A percentile compares a stretch with the other conserved stretches of the same genome.
Conservation (phyloP, 805 yeast genomes). For the Wickerhamiella spandovensis region DNA sequence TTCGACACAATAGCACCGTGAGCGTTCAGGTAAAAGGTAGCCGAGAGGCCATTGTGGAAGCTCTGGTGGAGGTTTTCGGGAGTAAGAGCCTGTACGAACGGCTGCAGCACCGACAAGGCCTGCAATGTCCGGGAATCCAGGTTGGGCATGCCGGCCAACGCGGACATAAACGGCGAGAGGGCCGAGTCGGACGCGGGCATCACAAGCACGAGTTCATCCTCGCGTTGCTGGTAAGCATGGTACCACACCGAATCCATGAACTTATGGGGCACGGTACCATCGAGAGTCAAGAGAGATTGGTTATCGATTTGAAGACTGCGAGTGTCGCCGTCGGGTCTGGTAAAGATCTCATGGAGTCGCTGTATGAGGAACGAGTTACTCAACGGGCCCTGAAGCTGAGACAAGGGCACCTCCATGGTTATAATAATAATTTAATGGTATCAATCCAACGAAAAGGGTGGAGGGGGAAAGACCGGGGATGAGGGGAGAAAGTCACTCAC, state of each 20-base stretch:
- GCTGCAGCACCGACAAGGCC: slow-evolving; percentile 26
- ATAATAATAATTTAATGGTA: too few species aligned
- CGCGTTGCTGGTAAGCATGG: slow-evolving; percentile 28
- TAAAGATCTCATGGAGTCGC: slow-evolving; percentile 23
- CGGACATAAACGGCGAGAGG: slow-evolving; percentile 21
- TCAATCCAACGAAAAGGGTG: too few species aligned
- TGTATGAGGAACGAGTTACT: slow-evolving; percentile 25
- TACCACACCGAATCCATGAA: slow-evolving; percentile 26
- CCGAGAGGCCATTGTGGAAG: slow-evolving; percentile 25
- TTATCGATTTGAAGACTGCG: slow-evolving; percentile 22
- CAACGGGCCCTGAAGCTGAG: slow-evolving; percentile 19
- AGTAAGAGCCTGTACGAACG: slow-evolving; percentile 27
- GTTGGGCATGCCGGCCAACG: slow-evolving; percentile 25
- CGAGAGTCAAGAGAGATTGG: slow-evolving; percentile 21
- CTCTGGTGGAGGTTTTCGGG: slow-evolving; percentile 24
- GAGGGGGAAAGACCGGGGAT: background rate
- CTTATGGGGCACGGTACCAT: slow-evolving; percentile 22
- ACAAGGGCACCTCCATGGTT: slow-evolving; percentile 16
- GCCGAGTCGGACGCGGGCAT: slow-evolving; percentile 23
- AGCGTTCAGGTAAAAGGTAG: slow-evolving; percentile 21
- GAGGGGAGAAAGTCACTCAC: background rate
- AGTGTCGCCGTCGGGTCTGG: slow-evolving; percentile 12
- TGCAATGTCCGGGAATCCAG: slow-evolving; percentile 23
- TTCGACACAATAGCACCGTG: slow-evolving; percentile 23
- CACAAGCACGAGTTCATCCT: slow-evolving; percentile 28